Evolutionary conservation across 495 filamentous ascomycete species (phyloP).

Genomic region (Penicillium argentinense): DNA sequence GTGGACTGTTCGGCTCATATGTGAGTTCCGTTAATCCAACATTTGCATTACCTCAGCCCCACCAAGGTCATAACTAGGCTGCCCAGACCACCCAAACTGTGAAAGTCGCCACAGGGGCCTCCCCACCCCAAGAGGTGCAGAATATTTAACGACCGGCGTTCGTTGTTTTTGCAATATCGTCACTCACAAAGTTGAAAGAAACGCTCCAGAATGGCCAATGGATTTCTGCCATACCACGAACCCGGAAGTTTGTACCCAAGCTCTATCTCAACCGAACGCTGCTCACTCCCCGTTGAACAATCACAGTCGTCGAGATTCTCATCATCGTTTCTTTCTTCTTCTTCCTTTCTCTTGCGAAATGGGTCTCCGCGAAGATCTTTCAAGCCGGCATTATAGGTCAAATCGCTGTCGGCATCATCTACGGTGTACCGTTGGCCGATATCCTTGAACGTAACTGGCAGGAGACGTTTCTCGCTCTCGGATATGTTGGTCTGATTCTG

Average conservation of each 20-base stretch:
- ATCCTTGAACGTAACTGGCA: slow-evolving; percentile 34
- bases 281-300: slow-evolving; percentile 2
- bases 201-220: slow-evolving; percentile 24
- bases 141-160: background rate
- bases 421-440: slow-evolving; percentile 31
- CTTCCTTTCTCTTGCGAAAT: slow-evolving; percentile 33
- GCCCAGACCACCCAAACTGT: slow-evolving; percentile 1
- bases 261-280: background rate
- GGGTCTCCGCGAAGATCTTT: slow-evolving; percentile 29
- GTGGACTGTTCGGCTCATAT: too few relatives aligned
- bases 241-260: slow-evolving; percentile 25
- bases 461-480: slow-evolving; percentile 30
- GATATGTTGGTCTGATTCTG: slow-evolving; percentile 39
- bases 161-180: background rate
- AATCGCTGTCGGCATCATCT: slow-evolving; percentile 38
- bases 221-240: slow-evolving; percentile 36
- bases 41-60: too few relatives aligned
- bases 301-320: slow-evolving; percentile 29
- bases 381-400: slow-evolving; percentile 36
- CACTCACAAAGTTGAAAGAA: background rate
- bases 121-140: background rate
- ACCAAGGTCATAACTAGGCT: too few relatives aligned
- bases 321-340: slow-evolving; percentile 38
- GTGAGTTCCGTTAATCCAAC: too few relatives aligned
- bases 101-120: background rate